These are phyloP conservation scores for Penicillium occitanis DNA, from an alignment of 2,329 filamentous ascomycete species.

Conservation along the genomic window DNA sequence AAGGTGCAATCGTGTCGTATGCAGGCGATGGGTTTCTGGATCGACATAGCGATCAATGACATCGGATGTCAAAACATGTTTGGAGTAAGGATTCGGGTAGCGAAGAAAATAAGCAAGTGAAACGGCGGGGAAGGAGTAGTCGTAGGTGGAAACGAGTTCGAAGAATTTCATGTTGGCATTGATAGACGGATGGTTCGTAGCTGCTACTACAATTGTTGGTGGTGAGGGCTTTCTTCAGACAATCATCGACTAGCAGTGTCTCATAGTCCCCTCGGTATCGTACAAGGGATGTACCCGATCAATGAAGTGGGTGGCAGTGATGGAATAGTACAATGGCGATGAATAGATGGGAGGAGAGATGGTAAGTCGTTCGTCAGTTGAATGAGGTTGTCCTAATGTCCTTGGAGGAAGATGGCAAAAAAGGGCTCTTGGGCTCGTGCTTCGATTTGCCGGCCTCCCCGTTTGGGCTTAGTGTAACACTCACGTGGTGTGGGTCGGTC, in stretches of 20 bases:
- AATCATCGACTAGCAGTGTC: slow-evolving; percentile 10
- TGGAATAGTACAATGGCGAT: neutral
- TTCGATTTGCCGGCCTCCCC: slow-evolving; percentile 7
- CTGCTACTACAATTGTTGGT: slow-evolving; percentile 3
- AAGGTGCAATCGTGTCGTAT: slow-evolving; percentile 61
- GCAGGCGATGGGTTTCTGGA: slow-evolving; percentile 58
- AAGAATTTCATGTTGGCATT: slow-evolving; percentile 52
- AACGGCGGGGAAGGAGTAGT: slow-evolving; percentile 65
- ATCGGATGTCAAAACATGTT: slow-evolving; percentile 65
- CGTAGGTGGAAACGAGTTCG: slow-evolving; percentile 59
- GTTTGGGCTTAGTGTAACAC: neutral
- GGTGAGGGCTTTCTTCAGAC: neutral
- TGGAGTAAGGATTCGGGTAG: slow-evolving; percentile 66
- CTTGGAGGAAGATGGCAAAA: slow-evolving; percentile 15
- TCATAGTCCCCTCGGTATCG: slow-evolving; percentile 9
- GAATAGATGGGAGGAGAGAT: neutral
- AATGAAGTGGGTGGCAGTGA: neutral
- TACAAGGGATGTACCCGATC: neutral
- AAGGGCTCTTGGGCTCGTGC: slow-evolving; percentile 18
- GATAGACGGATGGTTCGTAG: neutral
- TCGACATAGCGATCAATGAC: slow-evolving; percentile 65
- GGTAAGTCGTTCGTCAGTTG: neutral
- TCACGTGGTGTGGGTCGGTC: slow-evolving; percentile 9
- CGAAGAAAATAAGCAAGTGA: slow-evolving; percentile 68
- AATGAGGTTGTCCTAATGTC: neutral